Conservation (phyloP, 140 eudicot species). For the Erigeron philadelphicus region DNA sequence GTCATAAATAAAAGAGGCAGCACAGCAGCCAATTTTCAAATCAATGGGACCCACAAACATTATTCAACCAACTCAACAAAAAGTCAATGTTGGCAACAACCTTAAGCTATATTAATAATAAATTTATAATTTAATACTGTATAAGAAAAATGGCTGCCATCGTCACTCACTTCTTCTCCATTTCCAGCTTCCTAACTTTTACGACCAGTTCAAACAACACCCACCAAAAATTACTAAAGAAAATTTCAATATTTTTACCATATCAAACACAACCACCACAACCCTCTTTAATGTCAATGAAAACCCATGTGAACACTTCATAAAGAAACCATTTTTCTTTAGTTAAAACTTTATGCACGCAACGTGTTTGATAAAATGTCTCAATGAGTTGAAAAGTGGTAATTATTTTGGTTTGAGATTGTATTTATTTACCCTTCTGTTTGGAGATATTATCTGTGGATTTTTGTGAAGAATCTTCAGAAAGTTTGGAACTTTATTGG, state of each 20-base stretch:
- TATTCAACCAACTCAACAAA: neutral
- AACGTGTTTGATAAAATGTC: conserved; percentile 4
- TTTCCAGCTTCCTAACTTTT: neutral
- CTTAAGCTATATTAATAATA: no score
- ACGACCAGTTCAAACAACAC: conserved; percentile 11
- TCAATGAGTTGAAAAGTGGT: neutral
- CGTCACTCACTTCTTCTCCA: neutral
- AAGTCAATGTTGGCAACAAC: conserved; percentile 4
- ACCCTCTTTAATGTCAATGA: conserved; percentile 3
- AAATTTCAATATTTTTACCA: neutral
- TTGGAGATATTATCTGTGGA: neutral
- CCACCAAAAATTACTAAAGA: neutral
- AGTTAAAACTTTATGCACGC: neutral
- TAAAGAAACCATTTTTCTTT: neutral
- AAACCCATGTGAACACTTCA: neutral
- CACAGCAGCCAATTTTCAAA: neutral
- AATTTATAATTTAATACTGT: neutral
- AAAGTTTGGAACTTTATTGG: neutral
- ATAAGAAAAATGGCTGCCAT: neutral
- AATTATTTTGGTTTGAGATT: neutral
- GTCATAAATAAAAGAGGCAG: no score
- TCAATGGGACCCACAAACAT: neutral
- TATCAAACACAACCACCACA: neutral
- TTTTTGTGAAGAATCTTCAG: neutral
- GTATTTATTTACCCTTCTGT: neutral